phyloP scores from a whole-genome alignment of 352 stramenopile genomes.

The Phytophthora agathidicida region DNA sequence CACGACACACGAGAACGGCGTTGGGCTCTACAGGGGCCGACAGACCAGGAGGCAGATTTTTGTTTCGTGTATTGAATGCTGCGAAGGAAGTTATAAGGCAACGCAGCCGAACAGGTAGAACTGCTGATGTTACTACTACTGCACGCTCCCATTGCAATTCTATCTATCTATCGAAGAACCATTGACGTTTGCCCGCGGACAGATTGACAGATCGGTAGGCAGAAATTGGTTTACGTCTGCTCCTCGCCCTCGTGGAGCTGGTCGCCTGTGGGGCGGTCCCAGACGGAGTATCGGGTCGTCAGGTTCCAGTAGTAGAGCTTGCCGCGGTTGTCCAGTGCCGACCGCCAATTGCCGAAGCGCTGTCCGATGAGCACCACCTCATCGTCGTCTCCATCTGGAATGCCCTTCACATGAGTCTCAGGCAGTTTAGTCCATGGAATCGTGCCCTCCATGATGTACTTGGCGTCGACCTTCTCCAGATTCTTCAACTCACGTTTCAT shows the following conservation, averaged over 20 bases:
- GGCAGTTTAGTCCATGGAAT: slow-evolving; percentile 72
- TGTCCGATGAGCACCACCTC: slow-evolving; percentile 85
- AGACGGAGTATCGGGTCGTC: slow-evolving; percentile 81
- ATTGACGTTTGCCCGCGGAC: background rate
- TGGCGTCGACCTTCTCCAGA: slow-evolving; percentile 74
- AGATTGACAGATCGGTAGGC: slow-evolving; percentile 3
- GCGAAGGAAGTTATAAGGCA: slow-evolving; percentile 21
- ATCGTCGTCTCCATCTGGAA: slow-evolving; percentile 43
- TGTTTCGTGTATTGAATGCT: slow-evolving; percentile 23
- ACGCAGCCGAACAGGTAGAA: slow-evolving; percentile 15
- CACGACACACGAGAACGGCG: background rate
- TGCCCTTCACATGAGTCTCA: slow-evolving; percentile 27
- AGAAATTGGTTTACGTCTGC: slow-evolving; percentile 29
- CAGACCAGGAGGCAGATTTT: slow-evolving; percentile 1
- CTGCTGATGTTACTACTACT: background rate
- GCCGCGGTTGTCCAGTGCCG: slow-evolving; percentile 83
- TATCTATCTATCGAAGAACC: slow-evolving; percentile 24
- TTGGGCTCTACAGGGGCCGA: background rate
- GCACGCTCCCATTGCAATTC: slow-evolving; percentile 12
- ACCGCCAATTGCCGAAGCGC: slow-evolving; percentile 85
- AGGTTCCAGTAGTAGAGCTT: slow-evolving; percentile 92
- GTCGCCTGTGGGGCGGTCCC: slow-evolving; percentile 69
- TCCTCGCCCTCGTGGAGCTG: slow-evolving; percentile 61
- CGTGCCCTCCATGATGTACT: slow-evolving; percentile 74
- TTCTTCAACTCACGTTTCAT: slow-evolving; percentile 85